Conservation (phyloP, 2,329 filamentous ascomycete species). For the Pseudogymnoascus sp. region DNA sequence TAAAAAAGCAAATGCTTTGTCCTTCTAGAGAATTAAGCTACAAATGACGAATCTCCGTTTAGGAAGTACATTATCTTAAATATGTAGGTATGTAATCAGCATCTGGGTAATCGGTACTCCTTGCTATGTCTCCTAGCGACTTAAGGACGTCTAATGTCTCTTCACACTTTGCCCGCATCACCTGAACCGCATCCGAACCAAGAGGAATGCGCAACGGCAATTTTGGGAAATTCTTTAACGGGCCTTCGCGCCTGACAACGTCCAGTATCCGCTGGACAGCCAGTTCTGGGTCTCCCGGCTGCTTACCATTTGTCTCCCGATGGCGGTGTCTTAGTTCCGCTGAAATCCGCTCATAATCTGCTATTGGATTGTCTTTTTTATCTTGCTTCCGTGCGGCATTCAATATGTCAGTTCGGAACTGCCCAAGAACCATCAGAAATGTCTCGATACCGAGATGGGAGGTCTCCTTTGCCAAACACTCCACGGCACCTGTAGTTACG, state of each 20-base stretch:
- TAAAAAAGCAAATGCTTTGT: background rate
- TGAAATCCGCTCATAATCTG: constrained; percentile 7
- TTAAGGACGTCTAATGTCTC: constrained; percentile 1
- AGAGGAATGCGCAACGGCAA: constrained; percentile 28
- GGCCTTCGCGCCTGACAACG: constrained; percentile 27
- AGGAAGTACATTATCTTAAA: background rate
- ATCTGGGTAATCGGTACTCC: background rate
- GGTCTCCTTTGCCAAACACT: constrained; percentile 14
- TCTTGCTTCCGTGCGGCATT: background rate
- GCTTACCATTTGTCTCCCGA: constrained; percentile 12
- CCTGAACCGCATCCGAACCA: constrained; percentile 28
- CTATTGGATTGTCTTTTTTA: constrained; percentile 11
- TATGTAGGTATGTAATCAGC: background rate
- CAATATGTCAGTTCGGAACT: constrained; percentile 40
- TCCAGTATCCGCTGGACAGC: constrained; percentile 32
- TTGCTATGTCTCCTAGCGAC: background rate
- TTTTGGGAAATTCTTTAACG: constrained; percentile 24
- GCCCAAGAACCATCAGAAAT: constrained; percentile 37
- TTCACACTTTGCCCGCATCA: constrained; percentile 23
- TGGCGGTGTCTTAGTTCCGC: background rate
- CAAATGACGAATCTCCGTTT: background rate
- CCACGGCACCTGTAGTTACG: constrained; percentile 11
- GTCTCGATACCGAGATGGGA: constrained; percentile 13
- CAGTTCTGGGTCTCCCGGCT: constrained; percentile 34
- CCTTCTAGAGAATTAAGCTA: background rate